These are phyloP conservation scores for Clausena lansium DNA, from an alignment of 345 rosid genomes.

Conservation along the genomic window DNA sequence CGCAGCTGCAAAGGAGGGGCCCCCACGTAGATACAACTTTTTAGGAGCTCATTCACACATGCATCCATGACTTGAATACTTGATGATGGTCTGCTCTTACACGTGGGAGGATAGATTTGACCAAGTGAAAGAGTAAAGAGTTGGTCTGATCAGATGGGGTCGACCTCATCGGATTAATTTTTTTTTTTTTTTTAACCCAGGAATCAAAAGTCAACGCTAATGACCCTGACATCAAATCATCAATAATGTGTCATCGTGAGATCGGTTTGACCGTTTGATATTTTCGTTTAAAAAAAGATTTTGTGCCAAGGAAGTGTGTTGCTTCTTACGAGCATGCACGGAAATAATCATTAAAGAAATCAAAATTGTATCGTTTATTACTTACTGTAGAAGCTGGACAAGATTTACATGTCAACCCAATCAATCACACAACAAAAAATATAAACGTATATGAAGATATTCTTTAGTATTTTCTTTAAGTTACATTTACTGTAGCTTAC, in stretches of 20 bases:
- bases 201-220: not conserved
- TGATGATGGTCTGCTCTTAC: constrained; percentile 7
- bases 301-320: not conserved
- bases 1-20: not conserved
- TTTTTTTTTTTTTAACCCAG: rapidly evolving
- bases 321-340: not conserved
- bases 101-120: constrained; percentile 14
- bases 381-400: too few species aligned
- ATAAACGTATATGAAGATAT: too few species aligned
- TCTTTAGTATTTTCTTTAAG: too few species aligned
- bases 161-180: not conserved
- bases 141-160: not conserved
- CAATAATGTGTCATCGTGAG: not conserved
- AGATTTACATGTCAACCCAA: too few species aligned
- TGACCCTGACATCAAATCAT: not conserved
- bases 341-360: not conserved
- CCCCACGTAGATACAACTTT: not conserved
- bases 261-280: not conserved
- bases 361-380: too few species aligned
- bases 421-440: too few species aligned
- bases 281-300: too few species aligned
- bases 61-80: not conserved
- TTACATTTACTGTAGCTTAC: too few species aligned
- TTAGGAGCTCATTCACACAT: not conserved
- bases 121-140: too few species aligned